Base-by-base conservation (phyloP, 2,329 filamentous ascomycete genomes). In the Claviceps citrina region DNA sequence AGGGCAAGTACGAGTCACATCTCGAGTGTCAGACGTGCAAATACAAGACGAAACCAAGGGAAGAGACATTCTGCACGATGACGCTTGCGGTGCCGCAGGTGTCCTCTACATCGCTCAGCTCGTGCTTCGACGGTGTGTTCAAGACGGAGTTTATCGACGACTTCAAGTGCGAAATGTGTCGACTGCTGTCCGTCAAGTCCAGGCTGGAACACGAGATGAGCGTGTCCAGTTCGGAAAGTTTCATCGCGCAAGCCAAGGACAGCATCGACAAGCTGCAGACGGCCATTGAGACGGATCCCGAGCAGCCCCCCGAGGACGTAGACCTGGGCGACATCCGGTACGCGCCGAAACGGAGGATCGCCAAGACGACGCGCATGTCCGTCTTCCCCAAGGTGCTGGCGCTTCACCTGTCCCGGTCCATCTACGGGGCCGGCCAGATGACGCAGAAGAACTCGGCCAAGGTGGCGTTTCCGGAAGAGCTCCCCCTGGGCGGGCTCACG, bases 61-160 rank as follows among this genome's bases (percentile, higher is more conserved):
- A 78, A 40, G 91, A 84, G 36, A 82, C 78, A 0, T 98, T 98
- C 54, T 89, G 93, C 58, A 93, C 87, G 16, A 64, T 98, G 47
- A 96, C 89, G 1, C 66, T 98, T 39, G 85, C 86, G 51, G 91
- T 98, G 3, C 91, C 91, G 0, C 84, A 91, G 56, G 74, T 79
- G 45, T 77, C 71, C 38, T 81, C 84, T 2, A 87, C 87, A 0
- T 81, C 84, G 0, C 69, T 98, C 13, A 86, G 81, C 54, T 70
- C 78, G 7, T 98, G 91, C 59, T 91, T 98, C 51, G 91, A 98
- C 52, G 83, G 83, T 31, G 80, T 95, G 60, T 79, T 98, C 49
- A 94, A 94, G 61, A 85, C 84, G 0, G 91, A 98, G 59, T 81
- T 86, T 56, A 95, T 98, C 48, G 89, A 96, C 46, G 91, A 94